These are phyloP conservation scores for Fallopia convolvulus DNA, from an alignment of 148 eudicot species.

Conservation along the genomic window DNA sequence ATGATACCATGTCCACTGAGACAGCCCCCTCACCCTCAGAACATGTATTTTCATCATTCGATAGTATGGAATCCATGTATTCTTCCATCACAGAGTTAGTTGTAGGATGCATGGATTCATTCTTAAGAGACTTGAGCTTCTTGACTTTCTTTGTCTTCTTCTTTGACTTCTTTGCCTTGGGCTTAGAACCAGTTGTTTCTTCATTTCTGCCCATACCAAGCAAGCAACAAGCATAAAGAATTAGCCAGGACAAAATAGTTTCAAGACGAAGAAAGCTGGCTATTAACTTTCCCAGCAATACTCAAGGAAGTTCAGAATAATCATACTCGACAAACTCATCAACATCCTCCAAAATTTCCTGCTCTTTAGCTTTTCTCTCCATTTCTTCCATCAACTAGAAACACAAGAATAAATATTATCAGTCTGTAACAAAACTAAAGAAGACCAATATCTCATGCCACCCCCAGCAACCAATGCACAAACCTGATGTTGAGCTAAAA, in stretches of 20 bases:
- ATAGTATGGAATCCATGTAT: constrained; percentile 31
- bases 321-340: constrained; percentile 41
- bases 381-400: constrained; percentile 81
- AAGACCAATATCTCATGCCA: background rate
- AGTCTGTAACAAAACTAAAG: background rate
- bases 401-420: constrained; percentile 11
- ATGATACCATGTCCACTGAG: constrained; percentile 30
- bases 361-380: constrained; percentile 77
- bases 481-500: constrained; percentile 89
- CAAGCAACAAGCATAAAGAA: constrained; percentile 10
- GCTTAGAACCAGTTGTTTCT: constrained; percentile 31
- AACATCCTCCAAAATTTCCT: constrained; percentile 41
- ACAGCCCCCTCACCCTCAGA: constrained; percentile 37
- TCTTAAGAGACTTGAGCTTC: constrained; percentile 83
- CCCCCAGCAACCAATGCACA: background rate
- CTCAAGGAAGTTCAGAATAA: background rate
- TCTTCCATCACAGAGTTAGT: constrained; percentile 35
- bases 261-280: background rate
- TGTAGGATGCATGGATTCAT: constrained; percentile 56
- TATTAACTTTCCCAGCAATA: background rate
- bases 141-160: constrained; percentile 83
- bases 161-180: constrained; percentile 52
- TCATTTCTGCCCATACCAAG: constrained; percentile 37
- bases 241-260: background rate
- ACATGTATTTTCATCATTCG: constrained; percentile 38